Evolutionary conservation across 345 rosid species (phyloP).

Genomic region (Lepidium didymum): DNA sequence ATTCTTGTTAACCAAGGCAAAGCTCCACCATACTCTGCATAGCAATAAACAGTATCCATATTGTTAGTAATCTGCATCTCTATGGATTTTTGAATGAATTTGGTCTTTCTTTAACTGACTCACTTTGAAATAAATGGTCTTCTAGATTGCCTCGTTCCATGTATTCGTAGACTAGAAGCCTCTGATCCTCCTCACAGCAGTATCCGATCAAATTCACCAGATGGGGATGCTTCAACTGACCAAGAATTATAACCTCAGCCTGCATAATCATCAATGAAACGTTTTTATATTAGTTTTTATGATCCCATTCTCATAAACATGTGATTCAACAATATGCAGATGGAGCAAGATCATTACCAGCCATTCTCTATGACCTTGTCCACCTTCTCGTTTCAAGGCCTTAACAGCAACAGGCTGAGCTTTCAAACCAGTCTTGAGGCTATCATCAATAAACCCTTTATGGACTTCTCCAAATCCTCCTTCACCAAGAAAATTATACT

Average conservation of each 20-base stretch:
- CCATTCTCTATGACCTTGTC: slow-evolving; percentile 87
- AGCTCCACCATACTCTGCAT: slow-evolving; percentile 50
- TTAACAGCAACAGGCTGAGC: slow-evolving; percentile 89
- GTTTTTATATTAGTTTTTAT: neutral
- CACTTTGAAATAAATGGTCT: slow-evolving; percentile 68
- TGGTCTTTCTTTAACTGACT: slow-evolving; percentile 3
- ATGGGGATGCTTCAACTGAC: slow-evolving; percentile 68
- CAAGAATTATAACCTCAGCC: slow-evolving; percentile 87
- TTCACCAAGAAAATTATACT: slow-evolving; percentile 59
- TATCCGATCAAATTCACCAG: slow-evolving; percentile 78
- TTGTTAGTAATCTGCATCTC: slow-evolving; percentile 8
- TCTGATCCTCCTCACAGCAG: slow-evolving; percentile 68
- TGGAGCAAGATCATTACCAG: slow-evolving; percentile 43
- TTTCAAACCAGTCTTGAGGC: slow-evolving; percentile 44
- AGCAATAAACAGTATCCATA: neutral
- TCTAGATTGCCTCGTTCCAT: slow-evolving; percentile 81
- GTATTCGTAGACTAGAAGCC: slow-evolving; percentile 69
- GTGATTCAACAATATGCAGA: neutral
- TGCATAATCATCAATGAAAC: slow-evolving; percentile 10
- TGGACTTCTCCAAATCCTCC: slow-evolving; percentile 83
- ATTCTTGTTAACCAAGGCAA: slow-evolving; percentile 78
- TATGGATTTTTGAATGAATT: neutral
- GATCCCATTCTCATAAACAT: neutral
- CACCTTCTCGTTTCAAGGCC: slow-evolving; percentile 55
- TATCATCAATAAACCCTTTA: slow-evolving; percentile 66